phyloP scores from a whole-genome alignment of 352 stramenopile genomes.

The Saprolegnia diclina region DNA sequence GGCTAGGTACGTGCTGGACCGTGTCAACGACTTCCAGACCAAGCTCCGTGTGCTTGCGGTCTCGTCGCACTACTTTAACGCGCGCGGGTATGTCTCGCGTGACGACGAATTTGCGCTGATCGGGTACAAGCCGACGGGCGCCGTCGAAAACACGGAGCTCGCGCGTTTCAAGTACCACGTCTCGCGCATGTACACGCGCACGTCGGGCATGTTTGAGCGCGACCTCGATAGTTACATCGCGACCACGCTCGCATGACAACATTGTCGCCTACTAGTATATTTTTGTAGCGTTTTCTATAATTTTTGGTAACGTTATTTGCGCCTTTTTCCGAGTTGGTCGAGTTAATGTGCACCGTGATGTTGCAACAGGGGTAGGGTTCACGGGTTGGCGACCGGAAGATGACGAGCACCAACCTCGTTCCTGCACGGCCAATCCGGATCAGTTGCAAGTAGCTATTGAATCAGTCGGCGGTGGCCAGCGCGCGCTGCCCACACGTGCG shows the following conservation, averaged over 20 bases:
- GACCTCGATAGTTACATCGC: conserved; percentile 1
- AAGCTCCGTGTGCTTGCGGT: conserved; percentile 14
- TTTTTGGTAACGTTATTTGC: not conserved
- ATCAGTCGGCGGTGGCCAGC: no score
- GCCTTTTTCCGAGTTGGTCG: no score
- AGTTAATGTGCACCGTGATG: no score
- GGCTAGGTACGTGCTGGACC: conserved; percentile 7
- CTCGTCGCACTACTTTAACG: conserved; percentile 24
- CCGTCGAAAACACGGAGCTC: not conserved
- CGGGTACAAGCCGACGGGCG: conserved; percentile 14
- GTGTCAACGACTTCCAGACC: not conserved
- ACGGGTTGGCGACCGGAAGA: no score
- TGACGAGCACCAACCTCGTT: no score
- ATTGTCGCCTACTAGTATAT: not conserved
- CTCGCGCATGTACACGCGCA: not conserved
- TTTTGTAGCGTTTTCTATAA: not conserved
- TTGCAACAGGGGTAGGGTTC: no score
- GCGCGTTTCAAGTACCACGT: conserved; percentile 14
- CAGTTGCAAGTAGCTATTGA: no score
- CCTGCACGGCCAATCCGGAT: no score
- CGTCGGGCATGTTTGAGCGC: not conserved
- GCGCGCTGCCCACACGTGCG: no score
- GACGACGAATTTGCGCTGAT: conserved; percentile 17
- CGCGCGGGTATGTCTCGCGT: not conserved
- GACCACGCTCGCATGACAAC: not conserved